Evolutionary conservation across 225 moss, liverwort and hornwort genomes (phyloP).

Genomic region (Straminergon stramineum): DNA sequence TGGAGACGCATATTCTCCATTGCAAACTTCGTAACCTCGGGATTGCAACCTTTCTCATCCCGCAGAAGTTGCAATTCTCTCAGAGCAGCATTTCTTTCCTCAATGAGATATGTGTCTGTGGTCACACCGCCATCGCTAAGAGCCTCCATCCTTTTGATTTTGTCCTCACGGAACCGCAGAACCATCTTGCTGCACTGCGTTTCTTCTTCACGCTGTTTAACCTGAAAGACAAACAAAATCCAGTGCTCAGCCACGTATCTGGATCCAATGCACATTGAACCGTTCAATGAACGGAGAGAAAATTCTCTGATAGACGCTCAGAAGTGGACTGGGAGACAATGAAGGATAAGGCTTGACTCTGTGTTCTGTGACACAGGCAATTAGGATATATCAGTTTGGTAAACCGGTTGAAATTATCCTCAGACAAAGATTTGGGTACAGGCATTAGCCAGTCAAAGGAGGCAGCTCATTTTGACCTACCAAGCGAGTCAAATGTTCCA

Average conservation of each 20-base stretch:
- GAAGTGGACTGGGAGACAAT: not conserved
- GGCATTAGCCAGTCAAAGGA: not conserved
- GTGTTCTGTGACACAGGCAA: not conserved
- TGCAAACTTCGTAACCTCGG: constrained; percentile 70
- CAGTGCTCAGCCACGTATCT: not conserved
- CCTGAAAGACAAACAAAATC: constrained; percentile 32
- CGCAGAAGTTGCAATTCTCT: constrained; percentile 56
- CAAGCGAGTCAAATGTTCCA: constrained; percentile 77
- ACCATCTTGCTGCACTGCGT: constrained; percentile 68
- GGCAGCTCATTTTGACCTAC: constrained; percentile 17
- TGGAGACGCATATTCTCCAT: constrained; percentile 71
- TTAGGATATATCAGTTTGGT: not conserved
- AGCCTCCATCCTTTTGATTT: constrained; percentile 61
- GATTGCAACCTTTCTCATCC: constrained; percentile 49
- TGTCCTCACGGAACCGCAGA: constrained; percentile 74
- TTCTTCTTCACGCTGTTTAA: constrained; percentile 79
- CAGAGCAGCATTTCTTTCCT: constrained; percentile 48
- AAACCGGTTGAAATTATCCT: not conserved
- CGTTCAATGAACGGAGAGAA: not conserved
- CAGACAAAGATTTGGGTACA: not conserved
- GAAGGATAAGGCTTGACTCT: not conserved
- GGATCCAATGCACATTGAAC: not conserved
- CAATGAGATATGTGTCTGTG: constrained; percentile 27
- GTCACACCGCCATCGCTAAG: constrained; percentile 34
- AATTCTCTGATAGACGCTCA: not conserved